Evolutionary conservation across 1,284 basidiomycete species (phyloP).

Genomic region (Dichomitus squalens): DNA sequence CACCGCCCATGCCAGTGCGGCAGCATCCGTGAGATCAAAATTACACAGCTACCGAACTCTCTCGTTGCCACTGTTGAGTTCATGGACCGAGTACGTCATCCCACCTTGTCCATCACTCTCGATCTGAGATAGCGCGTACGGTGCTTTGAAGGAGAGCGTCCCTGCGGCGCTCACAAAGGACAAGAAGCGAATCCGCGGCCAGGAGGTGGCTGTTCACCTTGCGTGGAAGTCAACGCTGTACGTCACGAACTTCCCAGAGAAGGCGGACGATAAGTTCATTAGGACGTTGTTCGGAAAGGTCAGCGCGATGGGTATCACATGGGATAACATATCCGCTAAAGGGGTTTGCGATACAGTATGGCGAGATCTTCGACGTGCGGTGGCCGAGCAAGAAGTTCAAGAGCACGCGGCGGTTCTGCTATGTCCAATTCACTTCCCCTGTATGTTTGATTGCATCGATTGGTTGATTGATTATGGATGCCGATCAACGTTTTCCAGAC

Average conservation of each 20-base stretch:
- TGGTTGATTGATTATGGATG: neutral
- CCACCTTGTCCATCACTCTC: neutral
- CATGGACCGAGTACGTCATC: constrained; percentile 55
- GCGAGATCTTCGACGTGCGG: constrained; percentile 89
- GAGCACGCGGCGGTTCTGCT: constrained; percentile 89
- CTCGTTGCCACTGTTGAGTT: constrained; percentile 85
- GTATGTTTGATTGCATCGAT: constrained; percentile 45
- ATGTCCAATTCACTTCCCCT: constrained; percentile 87
- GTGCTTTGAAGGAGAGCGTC: constrained; percentile 63
- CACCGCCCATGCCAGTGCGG: constrained; percentile 65
- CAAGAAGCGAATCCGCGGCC: constrained; percentile 79
- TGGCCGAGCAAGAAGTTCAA: constrained; percentile 99
- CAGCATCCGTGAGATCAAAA: constrained; percentile 75
- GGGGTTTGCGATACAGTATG: constrained; percentile 60
- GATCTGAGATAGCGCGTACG: neutral
- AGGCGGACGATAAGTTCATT: constrained; percentile 78
- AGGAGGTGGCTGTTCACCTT: constrained; percentile 82
- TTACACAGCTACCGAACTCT: constrained; percentile 58
- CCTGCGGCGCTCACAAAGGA: constrained; percentile 91
- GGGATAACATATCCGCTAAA: neutral
- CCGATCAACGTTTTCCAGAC: constrained; percentile 40
- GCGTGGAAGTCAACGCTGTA: constrained; percentile 96
- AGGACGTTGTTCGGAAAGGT: constrained; percentile 82
- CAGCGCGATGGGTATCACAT: constrained; percentile 9
- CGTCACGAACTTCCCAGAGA: constrained; percentile 94